Conservation (phyloP, 2,329 filamentous ascomycete genomes). For the Diaporthe eres region DNA sequence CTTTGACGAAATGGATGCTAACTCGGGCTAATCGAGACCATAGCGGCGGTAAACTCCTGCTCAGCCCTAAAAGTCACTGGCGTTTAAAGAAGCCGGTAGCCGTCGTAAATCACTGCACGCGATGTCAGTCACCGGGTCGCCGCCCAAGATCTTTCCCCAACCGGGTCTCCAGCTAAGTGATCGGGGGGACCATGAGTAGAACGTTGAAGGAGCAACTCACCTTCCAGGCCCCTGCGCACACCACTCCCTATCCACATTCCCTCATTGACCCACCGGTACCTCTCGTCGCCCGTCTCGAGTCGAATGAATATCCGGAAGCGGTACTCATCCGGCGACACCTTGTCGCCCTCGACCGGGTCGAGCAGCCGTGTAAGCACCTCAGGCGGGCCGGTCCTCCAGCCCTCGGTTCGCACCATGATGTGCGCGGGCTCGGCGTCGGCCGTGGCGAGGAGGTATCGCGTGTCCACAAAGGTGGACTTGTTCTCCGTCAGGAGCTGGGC, state of each 20-base stretch:
- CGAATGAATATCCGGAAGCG: constrained; percentile 38
- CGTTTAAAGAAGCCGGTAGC: constrained; percentile 32
- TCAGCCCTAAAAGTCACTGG: not conserved
- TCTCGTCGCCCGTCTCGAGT: constrained; percentile 39
- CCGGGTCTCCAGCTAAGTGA: too few relatives aligned
- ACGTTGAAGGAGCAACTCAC: constrained; percentile 23
- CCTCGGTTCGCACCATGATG: constrained; percentile 44
- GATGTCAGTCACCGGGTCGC: not conserved
- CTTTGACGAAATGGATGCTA: not conserved
- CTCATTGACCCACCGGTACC: constrained; percentile 36
- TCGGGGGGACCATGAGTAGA: not conserved
- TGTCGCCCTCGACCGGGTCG: constrained; percentile 41
- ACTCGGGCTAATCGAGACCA: not conserved
- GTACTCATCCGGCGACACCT: constrained; percentile 36
- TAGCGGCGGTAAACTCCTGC: not conserved
- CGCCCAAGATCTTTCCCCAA: too few relatives aligned
- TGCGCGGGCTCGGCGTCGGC: constrained; percentile 41
- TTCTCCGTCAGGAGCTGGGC: constrained; percentile 42
- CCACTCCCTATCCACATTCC: constrained; percentile 41
- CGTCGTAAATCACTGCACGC: constrained; percentile 32
- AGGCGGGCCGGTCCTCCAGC: constrained; percentile 43
- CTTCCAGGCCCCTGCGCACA: constrained; percentile 34
- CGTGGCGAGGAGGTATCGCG: constrained; percentile 42
- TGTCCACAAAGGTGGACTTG: constrained; percentile 43
- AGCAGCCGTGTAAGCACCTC: constrained; percentile 41